These are phyloP conservation scores for Kwoniella newhampshirensis DNA, from an alignment of 768 basidiomycete species.

Conservation along the genomic window DNA sequence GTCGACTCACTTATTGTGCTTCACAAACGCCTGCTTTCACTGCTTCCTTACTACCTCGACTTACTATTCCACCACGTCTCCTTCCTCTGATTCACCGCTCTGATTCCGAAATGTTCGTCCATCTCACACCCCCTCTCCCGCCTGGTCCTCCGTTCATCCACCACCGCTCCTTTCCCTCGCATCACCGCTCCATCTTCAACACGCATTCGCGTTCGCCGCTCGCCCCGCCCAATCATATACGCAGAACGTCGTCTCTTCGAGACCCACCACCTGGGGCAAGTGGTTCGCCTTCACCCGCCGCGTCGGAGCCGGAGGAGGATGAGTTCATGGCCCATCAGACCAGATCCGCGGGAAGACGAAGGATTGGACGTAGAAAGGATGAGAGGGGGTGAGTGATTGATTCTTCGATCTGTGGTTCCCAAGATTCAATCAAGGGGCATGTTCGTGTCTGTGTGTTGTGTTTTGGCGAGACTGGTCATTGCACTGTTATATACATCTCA, in stretches of 20 bases:
- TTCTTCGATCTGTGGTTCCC: not conserved
- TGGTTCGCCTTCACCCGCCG: constrained; percentile 12
- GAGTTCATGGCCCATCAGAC: constrained; percentile 39
- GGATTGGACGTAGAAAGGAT: constrained; percentile 14
- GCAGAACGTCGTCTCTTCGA: constrained; percentile 18
- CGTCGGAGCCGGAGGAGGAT: constrained; percentile 15
- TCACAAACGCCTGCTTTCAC: too few relatives aligned
- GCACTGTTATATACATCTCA: too few relatives aligned
- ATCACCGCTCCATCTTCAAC: not conserved
- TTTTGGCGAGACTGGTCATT: too few relatives aligned
- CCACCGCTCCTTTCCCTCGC: constrained; percentile 4
- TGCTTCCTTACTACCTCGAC: not conserved
- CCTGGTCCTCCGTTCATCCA: constrained; percentile 7
- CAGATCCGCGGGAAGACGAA: constrained; percentile 8
- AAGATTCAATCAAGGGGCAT: too few relatives aligned
- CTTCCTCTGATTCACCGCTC: not conserved
- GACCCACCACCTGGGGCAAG: constrained; percentile 21
- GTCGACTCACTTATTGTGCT: too few relatives aligned
- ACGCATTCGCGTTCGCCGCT: constrained; percentile 11
- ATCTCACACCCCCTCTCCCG: constrained; percentile 11
- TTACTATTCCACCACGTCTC: not conserved
- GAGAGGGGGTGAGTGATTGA: constrained; percentile 11
- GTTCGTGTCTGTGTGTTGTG: too few relatives aligned
- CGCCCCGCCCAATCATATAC: constrained; percentile 12
- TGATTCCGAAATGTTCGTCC: constrained; percentile 12